These are phyloP conservation scores for Sphagnum tenellum DNA, from an alignment of 225 moss, liverwort and hornwort genomes.

Conservation along the genomic window DNA sequence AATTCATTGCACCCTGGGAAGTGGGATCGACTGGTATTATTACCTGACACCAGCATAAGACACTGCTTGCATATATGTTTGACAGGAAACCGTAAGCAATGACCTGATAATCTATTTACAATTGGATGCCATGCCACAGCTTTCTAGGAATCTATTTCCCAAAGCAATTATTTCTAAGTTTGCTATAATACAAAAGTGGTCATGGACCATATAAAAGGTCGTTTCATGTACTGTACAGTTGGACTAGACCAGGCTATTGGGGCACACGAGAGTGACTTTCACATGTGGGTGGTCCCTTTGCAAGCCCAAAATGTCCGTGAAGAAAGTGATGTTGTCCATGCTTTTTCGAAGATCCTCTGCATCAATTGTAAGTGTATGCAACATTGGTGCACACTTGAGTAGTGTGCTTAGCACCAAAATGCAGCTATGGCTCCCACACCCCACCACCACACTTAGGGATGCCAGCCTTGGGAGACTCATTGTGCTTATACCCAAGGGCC, in stretches of 20 bases:
- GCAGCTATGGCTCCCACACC: slow-evolving; percentile 41
- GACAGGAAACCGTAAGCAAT: slow-evolving; percentile 19
- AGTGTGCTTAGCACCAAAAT: slow-evolving; percentile 49
- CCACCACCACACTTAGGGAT: slow-evolving; percentile 30
- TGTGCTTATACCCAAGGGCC: slow-evolving; percentile 40
- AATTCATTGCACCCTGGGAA: too few species aligned
- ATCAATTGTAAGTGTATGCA: slow-evolving; percentile 39
- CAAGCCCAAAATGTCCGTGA: slow-evolving; percentile 38
- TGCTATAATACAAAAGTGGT: background rate
- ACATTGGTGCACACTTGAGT: slow-evolving; percentile 44
- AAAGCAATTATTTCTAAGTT: slow-evolving; percentile 11
- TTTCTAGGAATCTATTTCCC: slow-evolving; percentile 17
- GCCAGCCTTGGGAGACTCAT: slow-evolving; percentile 40
- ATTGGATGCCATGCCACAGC: slow-evolving; percentile 27
- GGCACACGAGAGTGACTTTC: slow-evolving; percentile 33
- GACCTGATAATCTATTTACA: slow-evolving; percentile 29
- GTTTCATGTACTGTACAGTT: slow-evolving; percentile 10
- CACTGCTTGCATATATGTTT: background rate
- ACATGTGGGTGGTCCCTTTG: slow-evolving; percentile 50
- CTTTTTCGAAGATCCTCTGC: slow-evolving; percentile 42
- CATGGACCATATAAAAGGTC: too few species aligned
- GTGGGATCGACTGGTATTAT: too few species aligned
- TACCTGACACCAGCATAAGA: too few species aligned
- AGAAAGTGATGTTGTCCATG: slow-evolving; percentile 51
- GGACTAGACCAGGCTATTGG: slow-evolving; percentile 32